Percentiles rank a stretch among this genome's conserved stretches.
phyloP scores from a whole-genome alignment of 305 asterid genomes.

The Solanum hybrid region DNA sequence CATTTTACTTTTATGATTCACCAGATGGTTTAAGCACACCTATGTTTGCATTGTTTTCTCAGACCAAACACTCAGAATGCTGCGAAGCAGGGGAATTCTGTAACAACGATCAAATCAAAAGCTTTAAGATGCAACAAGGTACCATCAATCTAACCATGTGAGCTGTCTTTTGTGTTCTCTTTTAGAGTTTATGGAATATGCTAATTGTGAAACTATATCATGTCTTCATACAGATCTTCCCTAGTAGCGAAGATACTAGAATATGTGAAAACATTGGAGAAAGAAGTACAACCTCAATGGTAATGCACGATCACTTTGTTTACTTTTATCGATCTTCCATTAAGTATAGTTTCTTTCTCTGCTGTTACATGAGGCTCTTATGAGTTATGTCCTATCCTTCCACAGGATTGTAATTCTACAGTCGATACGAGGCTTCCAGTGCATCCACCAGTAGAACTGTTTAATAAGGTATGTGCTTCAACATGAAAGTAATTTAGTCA shows the following conservation, averaged over 20 bases:
- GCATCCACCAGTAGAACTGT: constrained; percentile 43
- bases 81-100: constrained; percentile 18
- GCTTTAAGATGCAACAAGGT: constrained; percentile 21
- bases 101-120: constrained; percentile 13
- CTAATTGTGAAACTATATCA: not conserved
- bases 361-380: not conserved
- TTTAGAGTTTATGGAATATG: not conserved
- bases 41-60: constrained; percentile 8
- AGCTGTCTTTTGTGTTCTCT: not conserved
- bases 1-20: not conserved
- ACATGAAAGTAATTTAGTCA: not conserved
- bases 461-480: constrained; percentile 37
- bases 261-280: constrained; percentile 14
- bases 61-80: constrained; percentile 23
- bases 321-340: not conserved
- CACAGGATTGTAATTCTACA: constrained; percentile 35
- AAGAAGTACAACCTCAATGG: constrained; percentile 6
- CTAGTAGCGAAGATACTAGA: constrained; percentile 14
- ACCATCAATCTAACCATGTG: not conserved
- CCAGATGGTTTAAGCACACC: not conserved
- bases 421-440: constrained; percentile 15
- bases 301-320: not conserved
- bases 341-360: not conserved
- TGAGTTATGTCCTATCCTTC: not conserved
- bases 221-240: constrained; percentile 19